These are phyloP conservation scores for Amanita subjunquillea DNA, from an alignment of 768 basidiomycete genomes.

Conservation along the genomic window DNA sequence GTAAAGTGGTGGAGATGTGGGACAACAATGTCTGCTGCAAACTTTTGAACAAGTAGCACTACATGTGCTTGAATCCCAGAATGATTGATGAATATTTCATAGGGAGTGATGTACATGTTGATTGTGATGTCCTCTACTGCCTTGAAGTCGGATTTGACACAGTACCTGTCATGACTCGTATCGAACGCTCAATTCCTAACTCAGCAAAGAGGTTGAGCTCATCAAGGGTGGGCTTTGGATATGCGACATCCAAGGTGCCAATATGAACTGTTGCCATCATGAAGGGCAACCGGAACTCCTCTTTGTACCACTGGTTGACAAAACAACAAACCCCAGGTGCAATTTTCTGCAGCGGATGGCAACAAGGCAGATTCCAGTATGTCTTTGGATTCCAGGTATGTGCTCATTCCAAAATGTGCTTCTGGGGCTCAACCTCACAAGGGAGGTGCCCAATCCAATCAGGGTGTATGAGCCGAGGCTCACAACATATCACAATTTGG, in stretches of 20 bases:
- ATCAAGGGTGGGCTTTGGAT: background rate
- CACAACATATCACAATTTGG: too few species aligned
- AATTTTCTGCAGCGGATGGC: too few species aligned
- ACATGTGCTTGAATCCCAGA: slow-evolving; percentile 3
- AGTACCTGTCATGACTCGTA: too few species aligned
- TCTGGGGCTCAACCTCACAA: background rate
- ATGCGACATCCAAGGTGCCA: background rate
- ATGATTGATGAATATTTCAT: slow-evolving; percentile 1
- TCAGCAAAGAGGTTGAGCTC: background rate
- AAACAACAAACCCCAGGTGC: background rate
- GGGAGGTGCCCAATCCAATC: too few species aligned
- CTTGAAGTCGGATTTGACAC: background rate
- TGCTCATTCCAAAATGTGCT: background rate
- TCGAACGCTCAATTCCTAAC: too few species aligned
- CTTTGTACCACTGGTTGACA: background rate
- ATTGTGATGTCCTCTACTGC: slow-evolving; percentile 3
- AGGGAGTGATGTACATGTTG: slow-evolving; percentile 5
- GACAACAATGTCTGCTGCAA: slow-evolving; percentile 9
- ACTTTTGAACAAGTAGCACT: slow-evolving; percentile 7
- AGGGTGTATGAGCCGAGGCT: too few species aligned
- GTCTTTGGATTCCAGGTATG: background rate
- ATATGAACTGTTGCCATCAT: background rate
- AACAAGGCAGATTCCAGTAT: background rate
- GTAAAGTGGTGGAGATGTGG: slow-evolving; percentile 8
- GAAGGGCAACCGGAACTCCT: too few species aligned